Conservation (phyloP, 129 eudicot genomes). For the Calendula officinalis region DNA sequence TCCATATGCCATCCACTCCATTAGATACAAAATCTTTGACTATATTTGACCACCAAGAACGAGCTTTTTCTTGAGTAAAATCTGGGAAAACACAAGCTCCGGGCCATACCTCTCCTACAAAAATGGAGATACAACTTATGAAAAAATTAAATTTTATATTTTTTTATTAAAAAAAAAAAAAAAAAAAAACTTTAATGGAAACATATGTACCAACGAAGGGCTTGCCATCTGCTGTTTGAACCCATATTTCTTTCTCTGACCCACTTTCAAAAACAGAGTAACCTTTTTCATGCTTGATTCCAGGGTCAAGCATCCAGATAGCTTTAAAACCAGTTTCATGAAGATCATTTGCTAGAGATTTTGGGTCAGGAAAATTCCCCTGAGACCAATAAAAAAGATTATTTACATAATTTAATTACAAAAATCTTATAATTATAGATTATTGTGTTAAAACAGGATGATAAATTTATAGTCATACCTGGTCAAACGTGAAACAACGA, state of each 20-base stretch:
- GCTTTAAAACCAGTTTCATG: slow-evolving; percentile 80
- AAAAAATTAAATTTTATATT: background rate
- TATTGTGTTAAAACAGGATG: background rate
- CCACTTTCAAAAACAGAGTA: slow-evolving; percentile 86
- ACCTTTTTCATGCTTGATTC: slow-evolving; percentile 75
- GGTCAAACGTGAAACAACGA: slow-evolving; percentile 90
- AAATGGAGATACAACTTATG: slow-evolving; percentile 12
- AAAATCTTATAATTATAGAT: background rate
- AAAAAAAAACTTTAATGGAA: background rate
- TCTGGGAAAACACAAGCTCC: slow-evolving; percentile 99
- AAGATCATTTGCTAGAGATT: slow-evolving; percentile 67
- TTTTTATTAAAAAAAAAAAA: background rate
- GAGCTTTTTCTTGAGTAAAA: slow-evolving; percentile 75
- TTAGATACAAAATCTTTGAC: slow-evolving; percentile 72
- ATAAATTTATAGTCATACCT: slow-evolving; percentile 34
- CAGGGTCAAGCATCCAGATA: slow-evolving; percentile 99
- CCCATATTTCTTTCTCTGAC: slow-evolving; percentile 70
- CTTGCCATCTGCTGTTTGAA: slow-evolving; percentile 61
- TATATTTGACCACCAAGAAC: slow-evolving; percentile 87
- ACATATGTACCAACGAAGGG: slow-evolving; percentile 66
- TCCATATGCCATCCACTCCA: slow-evolving; percentile 99
- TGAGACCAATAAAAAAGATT: slow-evolving; percentile 27
- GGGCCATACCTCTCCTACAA: slow-evolving; percentile 94
- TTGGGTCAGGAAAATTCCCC: slow-evolving; percentile 79
- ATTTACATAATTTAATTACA: background rate